Evolutionary conservation across 1,139 yeast genomes (phyloP).

Genomic region (Suhomyces yuchorum): DNA sequence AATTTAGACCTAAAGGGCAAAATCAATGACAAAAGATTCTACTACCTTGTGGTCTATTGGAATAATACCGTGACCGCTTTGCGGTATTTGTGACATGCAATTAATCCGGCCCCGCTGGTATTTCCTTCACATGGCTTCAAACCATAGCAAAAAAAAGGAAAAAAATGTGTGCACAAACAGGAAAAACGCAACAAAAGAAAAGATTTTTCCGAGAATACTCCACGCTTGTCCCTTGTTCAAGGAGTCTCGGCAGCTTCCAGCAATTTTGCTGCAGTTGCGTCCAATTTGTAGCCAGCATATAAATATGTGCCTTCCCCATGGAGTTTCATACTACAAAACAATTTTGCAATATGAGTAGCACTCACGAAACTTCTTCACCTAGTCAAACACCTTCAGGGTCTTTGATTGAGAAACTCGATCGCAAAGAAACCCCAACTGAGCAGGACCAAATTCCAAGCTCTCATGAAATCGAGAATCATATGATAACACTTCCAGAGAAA

Average conservation of each 20-base stretch:
- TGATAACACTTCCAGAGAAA: slow-evolving; percentile 32
- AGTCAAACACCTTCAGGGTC: slow-evolving; percentile 14
- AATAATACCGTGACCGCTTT: not conserved
- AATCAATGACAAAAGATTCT: too few relatives aligned
- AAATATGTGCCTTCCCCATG: slow-evolving; percentile 1
- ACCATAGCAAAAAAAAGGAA: slow-evolving; percentile 4
- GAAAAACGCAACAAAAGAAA: slow-evolving; percentile 7
- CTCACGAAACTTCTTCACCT: slow-evolving; percentile 7
- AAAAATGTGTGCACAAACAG: not conserved
- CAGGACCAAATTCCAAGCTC: slow-evolving; percentile 18
- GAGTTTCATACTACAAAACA: not conserved
- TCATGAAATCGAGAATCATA: slow-evolving; percentile 15
- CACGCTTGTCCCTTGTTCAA: not conserved
- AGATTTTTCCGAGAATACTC: slow-evolving; percentile 4
- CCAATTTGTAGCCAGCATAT: not conserved
- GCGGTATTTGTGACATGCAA: slow-evolving; percentile 1
- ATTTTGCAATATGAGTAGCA: slow-evolving; percentile 4
- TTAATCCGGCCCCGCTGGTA: slow-evolving; percentile 3
- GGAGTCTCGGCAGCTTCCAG: not conserved
- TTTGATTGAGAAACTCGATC: slow-evolving; percentile 19
- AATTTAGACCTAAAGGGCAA: too few relatives aligned
- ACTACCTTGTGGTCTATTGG: too few relatives aligned
- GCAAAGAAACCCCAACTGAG: slow-evolving; percentile 7
- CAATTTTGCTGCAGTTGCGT: not conserved
- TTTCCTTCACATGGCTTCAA: not conserved